These are phyloP conservation scores for Aegle marmelos DNA, from an alignment of 345 rosid species.

Conservation along the genomic window DNA sequence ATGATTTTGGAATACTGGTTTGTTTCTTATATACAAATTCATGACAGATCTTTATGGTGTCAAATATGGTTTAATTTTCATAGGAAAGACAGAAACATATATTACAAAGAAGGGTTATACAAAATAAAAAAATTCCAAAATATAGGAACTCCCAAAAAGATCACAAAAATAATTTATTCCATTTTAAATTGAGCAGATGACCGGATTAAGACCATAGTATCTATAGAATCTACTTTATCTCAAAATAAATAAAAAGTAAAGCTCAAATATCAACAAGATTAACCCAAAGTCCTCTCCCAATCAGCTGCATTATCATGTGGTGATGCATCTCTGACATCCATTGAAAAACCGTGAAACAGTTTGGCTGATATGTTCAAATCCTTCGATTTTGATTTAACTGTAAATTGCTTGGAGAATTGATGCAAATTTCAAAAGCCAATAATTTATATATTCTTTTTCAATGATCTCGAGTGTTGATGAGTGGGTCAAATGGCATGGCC, in stretches of 20 bases:
- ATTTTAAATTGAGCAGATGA: background rate
- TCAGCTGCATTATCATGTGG: no score
- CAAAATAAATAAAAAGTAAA: background rate
- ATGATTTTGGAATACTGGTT: conserved; percentile 72
- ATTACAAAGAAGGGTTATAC: background rate
- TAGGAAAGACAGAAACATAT: background rate
- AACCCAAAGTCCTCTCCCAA: background rate
- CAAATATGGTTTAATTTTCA: background rate
- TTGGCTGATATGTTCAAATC: background rate
- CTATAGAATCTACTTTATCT: background rate
- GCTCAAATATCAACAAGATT: background rate
- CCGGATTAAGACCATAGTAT: background rate
- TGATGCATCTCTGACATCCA: background rate
- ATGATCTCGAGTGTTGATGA: background rate
- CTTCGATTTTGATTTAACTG: background rate
- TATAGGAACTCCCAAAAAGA: background rate
- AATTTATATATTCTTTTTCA: background rate
- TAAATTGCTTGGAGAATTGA: background rate
- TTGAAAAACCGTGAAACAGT: background rate
- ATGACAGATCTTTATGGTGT: background rate
- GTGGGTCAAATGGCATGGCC: background rate
- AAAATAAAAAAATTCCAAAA: background rate
- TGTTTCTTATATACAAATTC: conserved; percentile 20
- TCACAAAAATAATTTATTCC: background rate
- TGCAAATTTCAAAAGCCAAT: background rate